phyloP scores from a whole-genome alignment of 371 early-diverging fungal genomes.

The Coemansia sp. region DNA sequence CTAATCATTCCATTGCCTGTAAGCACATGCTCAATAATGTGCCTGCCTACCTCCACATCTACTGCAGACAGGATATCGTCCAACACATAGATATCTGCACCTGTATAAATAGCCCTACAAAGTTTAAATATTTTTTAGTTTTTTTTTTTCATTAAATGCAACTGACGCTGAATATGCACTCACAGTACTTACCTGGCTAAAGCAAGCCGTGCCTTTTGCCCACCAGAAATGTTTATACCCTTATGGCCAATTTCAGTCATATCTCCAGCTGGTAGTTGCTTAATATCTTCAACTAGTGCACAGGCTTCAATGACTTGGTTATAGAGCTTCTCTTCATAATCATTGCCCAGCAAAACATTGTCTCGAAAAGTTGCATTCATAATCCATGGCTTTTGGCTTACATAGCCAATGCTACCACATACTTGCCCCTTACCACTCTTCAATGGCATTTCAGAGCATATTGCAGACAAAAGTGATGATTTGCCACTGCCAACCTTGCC shows the following conservation, averaged over 20 bases:
- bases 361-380: slow-evolving; percentile 87
- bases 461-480: slow-evolving; percentile 75
- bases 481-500: slow-evolving; percentile 91
- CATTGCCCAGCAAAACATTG: slow-evolving; percentile 85
- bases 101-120: slow-evolving; percentile 70
- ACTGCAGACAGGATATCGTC: slow-evolving; percentile 88
- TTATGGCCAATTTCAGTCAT: slow-evolving; percentile 87
- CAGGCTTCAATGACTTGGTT: slow-evolving; percentile 56
- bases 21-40: slow-evolving; percentile 78
- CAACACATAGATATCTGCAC: slow-evolving; percentile 76
- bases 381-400: slow-evolving; percentile 90
- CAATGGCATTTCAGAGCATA: slow-evolving; percentile 86
- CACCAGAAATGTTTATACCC: slow-evolving; percentile 86
- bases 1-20: slow-evolving; percentile 49
- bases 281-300: slow-evolving; percentile 71
- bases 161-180: not conserved
- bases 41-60: slow-evolving; percentile 87
- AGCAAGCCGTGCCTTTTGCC: slow-evolving; percentile 76
- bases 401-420: slow-evolving; percentile 84
- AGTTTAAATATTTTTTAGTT: not conserved
- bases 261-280: slow-evolving; percentile 79
- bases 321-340: slow-evolving; percentile 74
- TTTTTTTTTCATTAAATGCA: no score
- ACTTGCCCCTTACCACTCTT: slow-evolving; percentile 59
- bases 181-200: slow-evolving; percentile 58